These are phyloP conservation scores for Paecilomyces sp. DNA, from an alignment of 2,329 filamentous ascomycete species.

Conservation along the genomic window DNA sequence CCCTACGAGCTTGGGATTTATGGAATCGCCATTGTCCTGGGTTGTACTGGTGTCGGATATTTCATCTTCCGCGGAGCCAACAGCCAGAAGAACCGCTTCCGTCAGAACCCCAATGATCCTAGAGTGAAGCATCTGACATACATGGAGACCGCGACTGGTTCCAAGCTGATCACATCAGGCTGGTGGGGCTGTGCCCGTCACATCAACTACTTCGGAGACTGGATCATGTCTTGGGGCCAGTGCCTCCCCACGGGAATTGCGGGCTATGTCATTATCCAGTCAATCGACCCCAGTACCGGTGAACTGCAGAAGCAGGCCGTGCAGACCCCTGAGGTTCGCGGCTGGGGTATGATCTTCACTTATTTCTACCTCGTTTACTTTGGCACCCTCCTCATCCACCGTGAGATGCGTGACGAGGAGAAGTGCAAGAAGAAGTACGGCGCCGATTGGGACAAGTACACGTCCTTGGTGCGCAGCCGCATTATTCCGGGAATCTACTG, in stretches of 20 bases:
- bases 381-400: conserved; percentile 75
- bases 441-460: conserved; percentile 85
- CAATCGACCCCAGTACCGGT: conserved; percentile 42
- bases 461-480: conserved; percentile 68
- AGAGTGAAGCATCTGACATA: conserved; percentile 72
- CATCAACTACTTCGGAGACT: conserved; percentile 95
- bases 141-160: conserved; percentile 76
- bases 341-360: conserved; percentile 80
- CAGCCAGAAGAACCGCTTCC: conserved; percentile 90
- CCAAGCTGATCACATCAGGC: conserved; percentile 71
- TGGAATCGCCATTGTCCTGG: conserved; percentile 59
- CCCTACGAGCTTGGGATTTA: conserved; percentile 68
- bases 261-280: conserved; percentile 63
- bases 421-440: conserved; percentile 91
- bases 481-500: conserved; percentile 84
- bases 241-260: conserved; percentile 78
- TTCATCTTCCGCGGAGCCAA: conserved; percentile 91
- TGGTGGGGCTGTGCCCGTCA: conserved; percentile 93
- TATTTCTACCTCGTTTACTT: conserved; percentile 97
- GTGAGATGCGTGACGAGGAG: conserved; percentile 79
- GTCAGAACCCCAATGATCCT: conserved; percentile 76
- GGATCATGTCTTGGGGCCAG: conserved; percentile 89
- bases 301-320: conserved; percentile 66
- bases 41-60: conserved; percentile 67
- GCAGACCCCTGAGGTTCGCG: conserved; percentile 64